These are phyloP conservation scores for Phaffomyces antillensis DNA, from an alignment of 805 yeast species.

Conservation along the genomic window DNA sequence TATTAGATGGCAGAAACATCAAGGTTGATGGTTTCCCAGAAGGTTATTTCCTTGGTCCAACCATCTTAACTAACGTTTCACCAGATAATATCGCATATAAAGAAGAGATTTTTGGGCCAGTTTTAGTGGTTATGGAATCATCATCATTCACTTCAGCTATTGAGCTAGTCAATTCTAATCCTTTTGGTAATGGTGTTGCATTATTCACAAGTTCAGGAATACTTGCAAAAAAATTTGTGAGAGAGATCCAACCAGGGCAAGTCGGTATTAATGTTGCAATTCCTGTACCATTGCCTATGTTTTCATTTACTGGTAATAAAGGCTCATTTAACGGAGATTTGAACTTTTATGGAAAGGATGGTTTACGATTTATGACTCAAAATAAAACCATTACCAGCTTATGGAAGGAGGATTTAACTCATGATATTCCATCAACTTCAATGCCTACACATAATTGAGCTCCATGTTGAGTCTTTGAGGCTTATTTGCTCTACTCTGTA, in stretches of 20 bases:
- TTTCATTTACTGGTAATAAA: slow-evolving; percentile 73
- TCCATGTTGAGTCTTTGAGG: too few species aligned
- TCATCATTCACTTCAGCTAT: slow-evolving; percentile 66
- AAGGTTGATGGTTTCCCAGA: slow-evolving; percentile 35
- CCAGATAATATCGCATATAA: slow-evolving; percentile 69
- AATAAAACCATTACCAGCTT: slow-evolving; percentile 68
- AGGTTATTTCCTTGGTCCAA: slow-evolving; percentile 72
- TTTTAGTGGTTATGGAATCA: slow-evolving; percentile 52
- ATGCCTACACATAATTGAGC: too few species aligned
- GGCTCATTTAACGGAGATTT: slow-evolving; percentile 74
- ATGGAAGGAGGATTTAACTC: slow-evolving; percentile 37
- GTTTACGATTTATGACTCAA: slow-evolving; percentile 65
- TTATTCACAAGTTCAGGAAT: slow-evolving; percentile 65
- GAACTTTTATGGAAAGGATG: slow-evolving; percentile 75
- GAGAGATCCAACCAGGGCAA: slow-evolving; percentile 63
- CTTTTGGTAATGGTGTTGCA: slow-evolving; percentile 69
- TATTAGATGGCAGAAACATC: slow-evolving; percentile 52
- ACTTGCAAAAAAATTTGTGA: slow-evolving; percentile 60
- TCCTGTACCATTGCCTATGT: slow-evolving; percentile 80
- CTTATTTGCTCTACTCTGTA: too few species aligned
- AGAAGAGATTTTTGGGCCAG: slow-evolving; percentile 75
- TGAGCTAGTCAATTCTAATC: slow-evolving; percentile 45
- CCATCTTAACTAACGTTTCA: slow-evolving; percentile 51
- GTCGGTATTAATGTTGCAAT: slow-evolving; percentile 74
- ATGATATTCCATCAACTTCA: too few species aligned